Evolutionary conservation across 169 alveolate genomes (phyloP).

Genomic region (Eimeria mitis): DNA sequence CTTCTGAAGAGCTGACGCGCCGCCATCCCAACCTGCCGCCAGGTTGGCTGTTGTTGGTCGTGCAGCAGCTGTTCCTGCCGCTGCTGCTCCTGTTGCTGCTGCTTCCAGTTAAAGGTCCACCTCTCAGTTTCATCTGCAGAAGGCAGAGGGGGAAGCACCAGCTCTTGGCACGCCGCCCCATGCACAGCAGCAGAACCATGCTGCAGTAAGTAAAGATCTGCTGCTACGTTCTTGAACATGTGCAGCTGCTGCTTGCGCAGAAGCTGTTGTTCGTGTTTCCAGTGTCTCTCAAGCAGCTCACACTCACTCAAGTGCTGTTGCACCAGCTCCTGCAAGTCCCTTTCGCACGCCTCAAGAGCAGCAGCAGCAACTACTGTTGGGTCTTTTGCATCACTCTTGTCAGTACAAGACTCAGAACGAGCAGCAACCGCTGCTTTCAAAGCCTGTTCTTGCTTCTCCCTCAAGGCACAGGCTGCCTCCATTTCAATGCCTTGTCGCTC

Average conservation of each 20-base stretch:
- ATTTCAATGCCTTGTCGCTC: conserved; percentile 78
- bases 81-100: conserved; percentile 39
- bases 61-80: conserved; percentile 36
- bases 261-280: conserved; percentile 56
- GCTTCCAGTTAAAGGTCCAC: conserved; percentile 51
- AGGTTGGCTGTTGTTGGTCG: not conserved
- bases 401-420: not conserved
- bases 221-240: conserved; percentile 70
- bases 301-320: conserved; percentile 79
- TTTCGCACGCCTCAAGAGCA: conserved; percentile 8
- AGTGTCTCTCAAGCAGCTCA: conserved; percentile 75
- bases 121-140: conserved; percentile 70
- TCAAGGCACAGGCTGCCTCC: conserved; percentile 73
- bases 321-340: conserved; percentile 66
- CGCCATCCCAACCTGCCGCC: conserved; percentile 52
- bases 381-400: not conserved
- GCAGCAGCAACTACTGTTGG: conserved; percentile 36
- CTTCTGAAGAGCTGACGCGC: conserved; percentile 33
- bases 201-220: conserved; percentile 72
- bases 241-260: conserved; percentile 67
- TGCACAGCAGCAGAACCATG: conserved; percentile 49
- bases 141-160: conserved; percentile 78
- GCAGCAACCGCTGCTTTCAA: conserved; percentile 22
- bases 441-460: conserved; percentile 55
- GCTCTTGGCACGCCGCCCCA: conserved; percentile 48